Percentiles rank a stretch among this genome's conserved stretches.
Evolutionary conservation across 805 yeast species (phyloP).

Genomic region (Yamadazyma sp.): DNA sequence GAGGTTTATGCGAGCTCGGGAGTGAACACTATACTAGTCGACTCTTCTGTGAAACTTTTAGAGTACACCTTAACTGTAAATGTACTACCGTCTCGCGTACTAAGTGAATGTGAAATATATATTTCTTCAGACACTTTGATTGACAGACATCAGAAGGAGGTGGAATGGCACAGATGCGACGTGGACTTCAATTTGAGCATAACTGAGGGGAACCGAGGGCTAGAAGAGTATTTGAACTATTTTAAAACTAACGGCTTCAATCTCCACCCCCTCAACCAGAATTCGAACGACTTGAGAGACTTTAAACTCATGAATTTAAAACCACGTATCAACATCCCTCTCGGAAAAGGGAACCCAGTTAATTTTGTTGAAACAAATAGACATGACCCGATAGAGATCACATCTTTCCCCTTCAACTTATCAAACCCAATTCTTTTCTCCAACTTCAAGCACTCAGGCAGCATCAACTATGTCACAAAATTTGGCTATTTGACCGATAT

Average conservation of each 20-base stretch:
- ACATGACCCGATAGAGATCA: conserved; percentile 15
- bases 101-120: conserved; percentile 11
- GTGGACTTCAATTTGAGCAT: conserved; percentile 12
- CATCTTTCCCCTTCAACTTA: conserved; percentile 29
- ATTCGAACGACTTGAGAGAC: conserved; percentile 4
- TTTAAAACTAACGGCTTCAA: conserved; percentile 25
- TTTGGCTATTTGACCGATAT: conserved; percentile 35
- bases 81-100: conserved; percentile 14
- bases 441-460: conserved; percentile 23
- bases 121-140: conserved; percentile 11
- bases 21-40: conserved; percentile 11
- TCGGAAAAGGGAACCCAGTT: background rate
- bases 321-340: background rate
- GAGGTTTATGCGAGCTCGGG: conserved; percentile 24
- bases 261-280: conserved; percentile 21
- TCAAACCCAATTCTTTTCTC: conserved; percentile 32
- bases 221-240: conserved; percentile 12
- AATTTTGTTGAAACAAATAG: conserved; percentile 6
- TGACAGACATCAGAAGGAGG: conserved; percentile 10
- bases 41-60: background rate
- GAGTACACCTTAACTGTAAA: conserved; percentile 20
- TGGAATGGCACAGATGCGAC: conserved; percentile 17
- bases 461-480: conserved; percentile 23
- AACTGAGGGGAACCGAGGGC: background rate
- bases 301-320: conserved; percentile 3